Percentiles rank a stretch among this genome's conserved stretches.
Conservation (phyloP, 2,329 filamentous ascomycete species). For the Fusarium praegraminearum region DNA sequence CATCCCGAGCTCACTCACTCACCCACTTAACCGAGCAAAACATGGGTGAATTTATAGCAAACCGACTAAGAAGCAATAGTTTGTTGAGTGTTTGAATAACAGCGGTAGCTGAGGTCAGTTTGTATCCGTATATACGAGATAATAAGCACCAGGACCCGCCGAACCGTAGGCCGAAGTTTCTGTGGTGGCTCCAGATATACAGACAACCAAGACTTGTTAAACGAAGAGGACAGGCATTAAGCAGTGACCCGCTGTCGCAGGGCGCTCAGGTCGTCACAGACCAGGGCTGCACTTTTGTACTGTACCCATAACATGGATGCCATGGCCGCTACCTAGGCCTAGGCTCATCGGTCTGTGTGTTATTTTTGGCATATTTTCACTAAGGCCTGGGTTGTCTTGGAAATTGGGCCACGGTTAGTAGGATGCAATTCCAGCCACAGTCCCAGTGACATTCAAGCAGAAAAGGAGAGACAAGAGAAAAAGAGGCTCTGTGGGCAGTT, state of each 20-base stretch:
- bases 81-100: not conserved
- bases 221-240: slow-evolving; percentile 7
- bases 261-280: slow-evolving; percentile 18
- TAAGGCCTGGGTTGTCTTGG: slow-evolving; percentile 5
- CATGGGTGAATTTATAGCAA: not conserved
- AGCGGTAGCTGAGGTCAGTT: not conserved
- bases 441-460: not conserved
- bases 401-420: slow-evolving; percentile 16
- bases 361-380: slow-evolving; percentile 38
- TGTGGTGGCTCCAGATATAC: not conserved
- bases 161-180: not conserved
- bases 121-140: not conserved
- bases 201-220: not conserved
- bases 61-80: not conserved
- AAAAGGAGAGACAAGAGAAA: not conserved
- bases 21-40: not conserved
- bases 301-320: slow-evolving; percentile 7
- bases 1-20: not conserved
- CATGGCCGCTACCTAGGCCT: not conserved
- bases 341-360: not conserved
- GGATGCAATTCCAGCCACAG: not conserved
- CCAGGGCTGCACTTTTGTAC: slow-evolving; percentile 1
- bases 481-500: slow-evolving; percentile 3
- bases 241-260: slow-evolving; percentile 18
- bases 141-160: not conserved